Conservation (phyloP, 2,329 filamentous ascomycete species). For the Monosporascus sp. region DNA sequence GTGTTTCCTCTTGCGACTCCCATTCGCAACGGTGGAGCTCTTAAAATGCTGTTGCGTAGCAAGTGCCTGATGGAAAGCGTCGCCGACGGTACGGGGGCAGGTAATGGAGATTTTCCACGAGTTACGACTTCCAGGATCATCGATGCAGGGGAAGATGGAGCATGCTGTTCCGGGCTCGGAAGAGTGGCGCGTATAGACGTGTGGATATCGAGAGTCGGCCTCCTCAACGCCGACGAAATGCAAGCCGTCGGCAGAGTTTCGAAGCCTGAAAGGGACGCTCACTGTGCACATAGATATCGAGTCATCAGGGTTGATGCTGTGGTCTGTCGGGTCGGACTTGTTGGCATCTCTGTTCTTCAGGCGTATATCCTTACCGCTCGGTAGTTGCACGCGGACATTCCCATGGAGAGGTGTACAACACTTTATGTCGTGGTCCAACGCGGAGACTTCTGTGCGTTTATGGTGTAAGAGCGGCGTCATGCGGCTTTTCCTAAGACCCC, state of each 20-base stretch:
- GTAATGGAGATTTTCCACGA: conserved; percentile 86
- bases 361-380: conserved; percentile 29
- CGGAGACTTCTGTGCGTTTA: conserved; percentile 47
- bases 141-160: conserved; percentile 88
- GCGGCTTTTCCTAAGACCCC: conserved; percentile 66
- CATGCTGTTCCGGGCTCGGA: conserved; percentile 73
- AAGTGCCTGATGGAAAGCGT: conserved; percentile 54
- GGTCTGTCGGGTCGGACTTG: conserved; percentile 35
- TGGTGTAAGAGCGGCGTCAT: conserved; percentile 49
- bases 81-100: conserved; percentile 79
- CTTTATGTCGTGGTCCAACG: conserved; percentile 47
- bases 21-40: conserved; percentile 17
- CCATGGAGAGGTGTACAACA: conserved; percentile 53
- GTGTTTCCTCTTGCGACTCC: conserved; percentile 32
- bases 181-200: conserved; percentile 83
- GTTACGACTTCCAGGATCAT: conserved; percentile 74
- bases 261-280: conserved; percentile 70
- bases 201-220: conserved; percentile 77
- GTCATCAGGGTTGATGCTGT: conserved; percentile 20
- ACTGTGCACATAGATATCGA: conserved; percentile 41
- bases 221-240: conserved; percentile 86
- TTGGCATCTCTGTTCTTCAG: conserved; percentile 20
- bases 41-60: conserved; percentile 31
- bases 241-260: conserved; percentile 74
- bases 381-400: conserved; percentile 38